phyloP scores from a whole-genome alignment of 495 filamentous ascomycete genomes.

The Melanomma pulvis-pyrius region DNA sequence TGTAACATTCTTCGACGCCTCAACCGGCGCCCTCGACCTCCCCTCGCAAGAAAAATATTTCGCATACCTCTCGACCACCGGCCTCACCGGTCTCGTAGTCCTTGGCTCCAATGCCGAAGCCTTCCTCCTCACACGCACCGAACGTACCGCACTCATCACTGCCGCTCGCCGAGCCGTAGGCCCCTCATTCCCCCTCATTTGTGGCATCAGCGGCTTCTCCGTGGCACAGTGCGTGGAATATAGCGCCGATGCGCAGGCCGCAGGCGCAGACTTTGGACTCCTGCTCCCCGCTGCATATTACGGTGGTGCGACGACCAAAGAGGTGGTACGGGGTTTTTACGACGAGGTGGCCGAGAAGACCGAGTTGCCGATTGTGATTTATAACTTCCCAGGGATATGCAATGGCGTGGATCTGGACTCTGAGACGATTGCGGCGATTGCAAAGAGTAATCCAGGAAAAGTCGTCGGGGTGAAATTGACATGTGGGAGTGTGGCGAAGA shows the following conservation, averaged over 20 bases:
- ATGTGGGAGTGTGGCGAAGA: constrained; percentile 70
- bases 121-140: constrained; percentile 60
- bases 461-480: constrained; percentile 71
- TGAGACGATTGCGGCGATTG: constrained; percentile 59
- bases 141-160: constrained; percentile 58
- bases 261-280: constrained; percentile 66
- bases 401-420: constrained; percentile 72
- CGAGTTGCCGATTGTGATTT: constrained; percentile 64
- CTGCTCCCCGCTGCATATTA: constrained; percentile 45
- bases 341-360: constrained; percentile 56
- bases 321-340: constrained; percentile 64
- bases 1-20: constrained; percentile 53
- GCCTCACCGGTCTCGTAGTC: constrained; percentile 65
- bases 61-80: constrained; percentile 62
- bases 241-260: constrained; percentile 56
- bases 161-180: constrained; percentile 56
- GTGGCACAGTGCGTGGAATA: constrained; percentile 64
- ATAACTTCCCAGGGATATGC: constrained; percentile 72
- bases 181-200: constrained; percentile 66
- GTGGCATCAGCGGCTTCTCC: constrained; percentile 63
- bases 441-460: constrained; percentile 50
- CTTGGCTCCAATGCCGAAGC: constrained; percentile 71
- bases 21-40: constrained; percentile 52
- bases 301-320: constrained; percentile 49
- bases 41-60: constrained; percentile 60